Evolutionary conservation across 164 flowering plant species (phyloP), one percentile per base, ranked within the genome.

Genomic region (Macadamia integrifolia): DNA sequence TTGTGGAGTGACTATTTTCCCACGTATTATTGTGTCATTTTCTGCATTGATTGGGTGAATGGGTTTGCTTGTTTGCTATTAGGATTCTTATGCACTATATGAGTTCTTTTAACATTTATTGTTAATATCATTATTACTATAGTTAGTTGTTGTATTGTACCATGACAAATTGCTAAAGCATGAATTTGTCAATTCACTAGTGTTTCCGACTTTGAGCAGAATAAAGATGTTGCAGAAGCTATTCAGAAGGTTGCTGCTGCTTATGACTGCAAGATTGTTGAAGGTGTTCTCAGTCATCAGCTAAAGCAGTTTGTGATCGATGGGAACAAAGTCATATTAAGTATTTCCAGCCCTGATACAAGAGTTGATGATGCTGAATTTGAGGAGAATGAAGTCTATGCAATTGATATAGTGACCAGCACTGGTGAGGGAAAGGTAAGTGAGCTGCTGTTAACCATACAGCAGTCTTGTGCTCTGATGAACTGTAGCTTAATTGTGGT

Each of bases 391-490:
- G 96, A 93, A 80, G 91, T 89, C 64, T 93, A 93, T 80, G 83
- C 93, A 9, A 61, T 93, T 44, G 98, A 93, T 72, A 93, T 93
- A 18, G 88, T 91, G 46, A 79, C 98, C 52, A 93, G 92, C 77
- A 86, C 98, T 6, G 98, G 98, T n/a, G 98, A 93, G n/a, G 97
- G 98, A 62, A 91, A 89, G 91, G 98, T 89, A 78, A 70, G 69
- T 59, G 6, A 12, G 40, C 9, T 44, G 30, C 12, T 58, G 11
- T 32, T 29, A 64, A 62, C 30, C 10, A 13, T 28, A 15, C 30
- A 49, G 60, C 40, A 6, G 31, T 17, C 55, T 44, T 10, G 13
- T 66, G 40, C 40, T 8, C 14, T 66, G 43, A 49, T 62, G 28
- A 42, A 48, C 58, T 15, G 18, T 23, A 62, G 55, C 9, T 44